These are phyloP conservation scores for Cyclotella baltica DNA, from an alignment of 108 stramenopile species.

Conservation along the genomic window DNA sequence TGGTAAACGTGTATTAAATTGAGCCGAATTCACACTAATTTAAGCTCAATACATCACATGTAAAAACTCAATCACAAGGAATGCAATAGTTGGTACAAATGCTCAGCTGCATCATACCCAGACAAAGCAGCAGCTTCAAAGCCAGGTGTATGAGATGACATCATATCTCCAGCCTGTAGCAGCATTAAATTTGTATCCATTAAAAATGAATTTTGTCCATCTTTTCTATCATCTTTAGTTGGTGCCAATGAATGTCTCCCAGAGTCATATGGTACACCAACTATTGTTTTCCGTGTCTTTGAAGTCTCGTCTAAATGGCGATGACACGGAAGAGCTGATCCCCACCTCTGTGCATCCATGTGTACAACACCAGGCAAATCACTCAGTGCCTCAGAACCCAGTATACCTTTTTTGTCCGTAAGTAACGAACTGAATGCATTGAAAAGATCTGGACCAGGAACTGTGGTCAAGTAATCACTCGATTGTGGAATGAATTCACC, in stretches of 20 bases:
- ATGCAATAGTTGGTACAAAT: constrained; percentile 19
- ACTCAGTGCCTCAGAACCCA: neutral
- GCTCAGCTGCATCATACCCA: constrained; percentile 61
- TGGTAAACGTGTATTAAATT: no score
- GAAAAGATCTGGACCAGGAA: constrained; percentile 58
- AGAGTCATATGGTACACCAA: constrained; percentile 56
- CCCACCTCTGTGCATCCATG: constrained; percentile 68
- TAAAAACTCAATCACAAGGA: neutral
- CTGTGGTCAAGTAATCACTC: constrained; percentile 51
- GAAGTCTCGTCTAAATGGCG: constrained; percentile 30
- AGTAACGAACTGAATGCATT: constrained; percentile 49
- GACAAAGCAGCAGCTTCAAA: constrained; percentile 70
- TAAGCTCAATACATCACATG: neutral
- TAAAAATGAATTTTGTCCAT: constrained; percentile 39
- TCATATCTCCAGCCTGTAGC: constrained; percentile 74
- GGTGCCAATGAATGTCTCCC: constrained; percentile 32
- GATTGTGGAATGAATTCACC: constrained; percentile 69
- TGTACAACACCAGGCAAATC: constrained; percentile 47
- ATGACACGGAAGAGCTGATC: constrained; percentile 56
- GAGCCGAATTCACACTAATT: neutral
- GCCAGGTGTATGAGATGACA: constrained; percentile 65
- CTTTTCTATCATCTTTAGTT: constrained; percentile 35
- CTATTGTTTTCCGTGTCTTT: constrained; percentile 32
- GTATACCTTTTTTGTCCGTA: neutral
- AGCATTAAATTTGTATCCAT: constrained; percentile 55